These are phyloP conservation scores for Hsuehochloa calcarea DNA, from an alignment of 176 grass and related monocot genomes.

Conservation along the genomic window DNA sequence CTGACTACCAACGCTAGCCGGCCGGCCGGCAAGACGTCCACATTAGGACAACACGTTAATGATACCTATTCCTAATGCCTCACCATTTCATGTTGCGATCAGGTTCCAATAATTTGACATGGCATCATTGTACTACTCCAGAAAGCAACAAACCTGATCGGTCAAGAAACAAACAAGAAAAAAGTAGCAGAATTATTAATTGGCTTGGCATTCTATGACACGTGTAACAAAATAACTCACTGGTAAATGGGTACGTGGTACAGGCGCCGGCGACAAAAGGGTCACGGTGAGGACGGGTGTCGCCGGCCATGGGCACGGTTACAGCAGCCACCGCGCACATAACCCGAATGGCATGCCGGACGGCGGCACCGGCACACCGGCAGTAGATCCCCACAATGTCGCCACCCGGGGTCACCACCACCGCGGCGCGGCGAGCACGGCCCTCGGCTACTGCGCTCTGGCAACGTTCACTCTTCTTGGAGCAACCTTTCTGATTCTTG, in stretches of 20 bases:
- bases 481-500: neutral
- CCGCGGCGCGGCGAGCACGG: neutral
- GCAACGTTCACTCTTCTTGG: neutral
- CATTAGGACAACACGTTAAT: neutral
- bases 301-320: neutral
- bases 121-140: neutral
- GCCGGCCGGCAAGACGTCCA: too few relatives aligned
- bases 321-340: neutral
- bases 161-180: neutral
- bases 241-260: too few relatives aligned
- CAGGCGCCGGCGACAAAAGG: neutral
- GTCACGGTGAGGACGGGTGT: neutral
- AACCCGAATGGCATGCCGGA: neutral
- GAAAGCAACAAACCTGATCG: neutral
- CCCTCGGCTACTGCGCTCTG: neutral
- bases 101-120: neutral
- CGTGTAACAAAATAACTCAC: neutral
- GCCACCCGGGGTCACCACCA: neutral
- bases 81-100: neutral
- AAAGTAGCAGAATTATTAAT: neutral
- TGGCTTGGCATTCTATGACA: neutral
- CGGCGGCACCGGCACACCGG: neutral
- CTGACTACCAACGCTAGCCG: too few relatives aligned
- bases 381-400: conserved; percentile 4
- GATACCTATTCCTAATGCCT: conserved; percentile 18